Conservation (phyloP, 495 filamentous ascomycete species). For the Clavariopsis aquatica region DNA sequence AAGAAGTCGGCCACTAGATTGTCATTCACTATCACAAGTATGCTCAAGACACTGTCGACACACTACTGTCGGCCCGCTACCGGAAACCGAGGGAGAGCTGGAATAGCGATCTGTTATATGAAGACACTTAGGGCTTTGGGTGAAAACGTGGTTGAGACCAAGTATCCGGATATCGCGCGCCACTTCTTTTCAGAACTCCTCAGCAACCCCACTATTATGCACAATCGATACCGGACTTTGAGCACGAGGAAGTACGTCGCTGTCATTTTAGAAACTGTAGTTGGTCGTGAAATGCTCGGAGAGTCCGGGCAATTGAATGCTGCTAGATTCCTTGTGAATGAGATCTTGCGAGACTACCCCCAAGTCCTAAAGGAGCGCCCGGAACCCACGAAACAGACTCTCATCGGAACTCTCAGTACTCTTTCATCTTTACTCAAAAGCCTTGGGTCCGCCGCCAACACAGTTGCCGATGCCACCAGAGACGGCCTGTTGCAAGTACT, state of each 20-base stretch:
- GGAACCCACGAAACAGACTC: constrained; percentile 83
- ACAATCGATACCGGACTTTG: constrained; percentile 85
- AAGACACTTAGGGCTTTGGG: constrained; percentile 73
- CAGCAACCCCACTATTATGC: constrained; percentile 70
- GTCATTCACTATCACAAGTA: constrained; percentile 72
- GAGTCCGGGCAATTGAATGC: constrained; percentile 84
- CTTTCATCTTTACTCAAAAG: constrained; percentile 75
- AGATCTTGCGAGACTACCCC: constrained; percentile 90
- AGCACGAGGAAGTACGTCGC: constrained; percentile 83
- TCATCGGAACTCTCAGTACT: constrained; percentile 77
- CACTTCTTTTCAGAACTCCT: constrained; percentile 80
- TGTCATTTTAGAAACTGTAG: constrained; percentile 77
- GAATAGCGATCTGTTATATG: constrained; percentile 84
- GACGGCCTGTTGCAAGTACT: constrained; percentile 89
- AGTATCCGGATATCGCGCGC: constrained; percentile 75
- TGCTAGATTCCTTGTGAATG: constrained; percentile 79
- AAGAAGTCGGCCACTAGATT: constrained; percentile 70
- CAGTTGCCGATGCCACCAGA: constrained; percentile 74
- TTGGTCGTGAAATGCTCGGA: constrained; percentile 79
- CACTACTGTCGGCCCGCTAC: constrained; percentile 83
- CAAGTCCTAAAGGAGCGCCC: constrained; percentile 87
- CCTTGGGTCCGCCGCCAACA: constrained; percentile 76
- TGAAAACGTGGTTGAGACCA: constrained; percentile 72
- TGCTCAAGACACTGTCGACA: constrained; percentile 75
- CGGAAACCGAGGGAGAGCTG: constrained; percentile 76